Evolutionary conservation across 2,329 filamentous ascomycete species (phyloP).

Genomic region (Thelonectria rubi): DNA sequence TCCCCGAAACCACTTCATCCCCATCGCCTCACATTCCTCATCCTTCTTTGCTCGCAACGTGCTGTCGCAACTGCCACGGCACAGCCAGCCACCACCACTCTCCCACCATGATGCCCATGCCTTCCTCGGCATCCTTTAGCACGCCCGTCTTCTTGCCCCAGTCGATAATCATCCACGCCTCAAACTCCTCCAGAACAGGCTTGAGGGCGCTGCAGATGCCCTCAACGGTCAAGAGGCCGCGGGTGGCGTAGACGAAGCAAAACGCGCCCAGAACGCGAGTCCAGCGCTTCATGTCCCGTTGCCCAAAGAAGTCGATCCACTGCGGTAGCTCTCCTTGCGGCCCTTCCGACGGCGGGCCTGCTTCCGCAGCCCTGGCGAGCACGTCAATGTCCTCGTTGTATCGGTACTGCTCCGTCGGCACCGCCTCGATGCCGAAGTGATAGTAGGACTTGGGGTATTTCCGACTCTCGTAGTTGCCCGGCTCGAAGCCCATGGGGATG

Average conservation of each 20-base stretch:
- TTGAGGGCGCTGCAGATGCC: conserved; percentile 65
- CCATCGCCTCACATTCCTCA: conserved; percentile 9
- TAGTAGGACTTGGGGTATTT: conserved; percentile 73
- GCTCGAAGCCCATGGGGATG: conserved; percentile 75
- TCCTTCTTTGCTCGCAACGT: conserved; percentile 11
- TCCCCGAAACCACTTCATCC: not conserved
- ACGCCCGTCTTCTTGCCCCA: conserved; percentile 68
- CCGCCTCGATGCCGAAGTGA: conserved; percentile 68
- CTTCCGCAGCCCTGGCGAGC: conserved; percentile 46
- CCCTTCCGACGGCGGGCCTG: conserved; percentile 55
- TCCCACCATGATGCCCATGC: conserved; percentile 55
- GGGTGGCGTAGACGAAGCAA: conserved; percentile 68
- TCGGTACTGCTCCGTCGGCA: conserved; percentile 70
- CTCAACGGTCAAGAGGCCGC: conserved; percentile 64
- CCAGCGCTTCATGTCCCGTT: conserved; percentile 69
- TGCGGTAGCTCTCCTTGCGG: conserved; percentile 67
- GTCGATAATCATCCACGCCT: conserved; percentile 64
- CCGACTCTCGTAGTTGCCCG: conserved; percentile 75
- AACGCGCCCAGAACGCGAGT: conserved; percentile 69
- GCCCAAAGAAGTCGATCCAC: conserved; percentile 76
- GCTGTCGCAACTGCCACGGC: conserved; percentile 42
- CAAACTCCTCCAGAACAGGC: conserved; percentile 69
- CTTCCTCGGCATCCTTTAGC: conserved; percentile 53
- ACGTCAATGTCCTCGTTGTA: conserved; percentile 61
- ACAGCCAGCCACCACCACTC: conserved; percentile 76